Conservation (phyloP, 116 monocot genomes). For the Dioscorea cayenensis region DNA sequence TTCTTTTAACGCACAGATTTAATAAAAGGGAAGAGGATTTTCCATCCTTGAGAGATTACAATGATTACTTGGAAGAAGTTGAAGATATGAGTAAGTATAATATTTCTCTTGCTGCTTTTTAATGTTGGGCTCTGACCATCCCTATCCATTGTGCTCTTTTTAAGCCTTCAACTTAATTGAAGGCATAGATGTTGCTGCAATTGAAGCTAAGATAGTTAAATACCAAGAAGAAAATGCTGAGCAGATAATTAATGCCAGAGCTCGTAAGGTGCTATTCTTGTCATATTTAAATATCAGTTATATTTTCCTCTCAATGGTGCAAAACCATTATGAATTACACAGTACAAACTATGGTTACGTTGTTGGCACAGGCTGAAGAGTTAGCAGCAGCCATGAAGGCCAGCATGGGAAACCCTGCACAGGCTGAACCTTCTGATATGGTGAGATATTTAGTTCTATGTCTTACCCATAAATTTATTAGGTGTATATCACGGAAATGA, state of each 20-base stretch:
- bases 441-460: neutral
- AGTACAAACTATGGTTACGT: neutral
- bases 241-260: slow-evolving; percentile 74
- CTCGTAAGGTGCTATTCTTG: slow-evolving; percentile 60
- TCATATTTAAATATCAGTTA: neutral
- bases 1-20: slow-evolving; percentile 37
- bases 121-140: neutral
- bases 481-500: neutral
- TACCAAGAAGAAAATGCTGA: slow-evolving; percentile 91
- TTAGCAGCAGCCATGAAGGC: slow-evolving; percentile 71
- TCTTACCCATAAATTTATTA: neutral
- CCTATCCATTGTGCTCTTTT: slow-evolving; percentile 1
- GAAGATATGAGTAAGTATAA: slow-evolving; percentile 90
- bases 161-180: slow-evolving; percentile 78
- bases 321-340: neutral
- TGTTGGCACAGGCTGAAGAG: slow-evolving; percentile 77
- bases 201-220: slow-evolving; percentile 77
- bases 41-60: slow-evolving; percentile 69
- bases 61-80: slow-evolving; percentile 97
- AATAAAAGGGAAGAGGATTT: slow-evolving; percentile 93
- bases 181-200: slow-evolving; percentile 76
- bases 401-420: slow-evolving; percentile 38
- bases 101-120: neutral
- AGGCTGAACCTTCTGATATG: slow-evolving; percentile 33
- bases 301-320: neutral